phyloP scores from a whole-genome alignment of 768 basidiomycete species.

The Auricularia sp. region DNA sequence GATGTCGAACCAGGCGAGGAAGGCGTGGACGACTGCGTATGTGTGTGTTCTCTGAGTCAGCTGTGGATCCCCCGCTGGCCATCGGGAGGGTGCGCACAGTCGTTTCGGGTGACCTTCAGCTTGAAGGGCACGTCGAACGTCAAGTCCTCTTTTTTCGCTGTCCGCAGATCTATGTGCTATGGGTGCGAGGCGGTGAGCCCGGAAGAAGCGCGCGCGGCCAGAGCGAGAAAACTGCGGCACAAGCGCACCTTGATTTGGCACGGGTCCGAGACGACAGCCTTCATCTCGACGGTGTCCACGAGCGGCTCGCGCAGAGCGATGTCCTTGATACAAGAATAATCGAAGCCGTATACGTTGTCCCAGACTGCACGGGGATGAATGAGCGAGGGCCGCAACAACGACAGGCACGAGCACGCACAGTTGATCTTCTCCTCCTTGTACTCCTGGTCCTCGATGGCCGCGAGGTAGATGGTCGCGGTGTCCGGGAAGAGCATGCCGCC shows the following conservation, averaged over 20 bases:
- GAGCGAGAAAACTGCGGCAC: background rate
- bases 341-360: constrained; percentile 99
- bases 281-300: constrained; percentile 97
- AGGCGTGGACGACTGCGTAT: constrained; percentile 79
- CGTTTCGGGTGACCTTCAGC: constrained; percentile 75
- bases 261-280: constrained; percentile 89
- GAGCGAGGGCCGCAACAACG: background rate
- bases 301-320: constrained; percentile 93
- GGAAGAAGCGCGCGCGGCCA: too few relatives aligned
- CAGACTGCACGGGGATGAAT: constrained; percentile 55
- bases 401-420: constrained; percentile 47
- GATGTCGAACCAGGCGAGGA: constrained; percentile 99
- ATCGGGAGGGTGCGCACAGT: constrained; percentile 51
- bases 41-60: background rate
- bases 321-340: constrained; percentile 98
- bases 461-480: constrained; percentile 82
- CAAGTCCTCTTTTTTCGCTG: constrained; percentile 92
- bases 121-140: constrained; percentile 74
- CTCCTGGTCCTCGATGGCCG: constrained; percentile 97
- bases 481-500: constrained; percentile 95
- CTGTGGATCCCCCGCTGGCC: background rate
- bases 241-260: constrained; percentile 68
- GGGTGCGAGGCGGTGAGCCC: background rate
- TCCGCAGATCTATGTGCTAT: constrained; percentile 81
- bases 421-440: constrained; percentile 99